Conservation (phyloP, 2,329 filamentous ascomycete species). For the Claviceps sp. region DNA sequence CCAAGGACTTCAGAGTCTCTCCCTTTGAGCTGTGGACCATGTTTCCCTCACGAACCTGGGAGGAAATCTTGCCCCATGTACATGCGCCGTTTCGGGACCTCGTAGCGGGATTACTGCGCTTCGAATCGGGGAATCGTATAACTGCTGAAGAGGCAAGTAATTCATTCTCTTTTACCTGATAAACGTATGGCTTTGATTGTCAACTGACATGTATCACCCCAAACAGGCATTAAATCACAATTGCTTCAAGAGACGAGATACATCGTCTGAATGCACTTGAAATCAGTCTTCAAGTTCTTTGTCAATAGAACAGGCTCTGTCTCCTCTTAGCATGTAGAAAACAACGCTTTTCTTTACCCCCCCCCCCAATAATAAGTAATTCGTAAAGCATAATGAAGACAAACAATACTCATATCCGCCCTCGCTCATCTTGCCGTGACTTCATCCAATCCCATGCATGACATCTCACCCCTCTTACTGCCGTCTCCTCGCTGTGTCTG, state of each 20-base stretch:
- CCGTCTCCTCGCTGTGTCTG: slow-evolving; percentile 26
- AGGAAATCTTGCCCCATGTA: slow-evolving; percentile 50
- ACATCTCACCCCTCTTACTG: slow-evolving; percentile 8
- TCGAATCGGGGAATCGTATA: slow-evolving; percentile 50
- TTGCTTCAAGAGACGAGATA: slow-evolving; percentile 4
- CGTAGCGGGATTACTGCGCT: slow-evolving; percentile 55
- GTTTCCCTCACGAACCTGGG: slow-evolving; percentile 57
- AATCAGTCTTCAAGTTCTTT: background rate
- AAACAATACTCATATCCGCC: no score
- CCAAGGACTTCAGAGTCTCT: slow-evolving; percentile 48
- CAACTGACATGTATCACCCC: background rate
- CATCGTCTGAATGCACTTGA: background rate
- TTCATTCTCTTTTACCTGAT: background rate
- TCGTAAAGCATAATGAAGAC: no score
- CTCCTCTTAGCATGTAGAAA: no score
- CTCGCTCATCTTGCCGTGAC: background rate
- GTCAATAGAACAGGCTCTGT: no score
- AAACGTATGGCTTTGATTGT: background rate
- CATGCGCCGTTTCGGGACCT: slow-evolving; percentile 48
- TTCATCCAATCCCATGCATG: background rate
- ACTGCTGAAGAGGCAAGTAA: slow-evolving; percentile 39
- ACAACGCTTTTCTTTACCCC: no score
- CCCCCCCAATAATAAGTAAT: no score
- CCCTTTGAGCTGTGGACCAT: slow-evolving; percentile 85
- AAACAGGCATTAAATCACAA: slow-evolving; percentile 13